Evolutionary conservation across 345 rosid genomes (phyloP), one percentile per base, ranked within the genome.

Genomic region (Diplotaxis tenuifolia): DNA sequence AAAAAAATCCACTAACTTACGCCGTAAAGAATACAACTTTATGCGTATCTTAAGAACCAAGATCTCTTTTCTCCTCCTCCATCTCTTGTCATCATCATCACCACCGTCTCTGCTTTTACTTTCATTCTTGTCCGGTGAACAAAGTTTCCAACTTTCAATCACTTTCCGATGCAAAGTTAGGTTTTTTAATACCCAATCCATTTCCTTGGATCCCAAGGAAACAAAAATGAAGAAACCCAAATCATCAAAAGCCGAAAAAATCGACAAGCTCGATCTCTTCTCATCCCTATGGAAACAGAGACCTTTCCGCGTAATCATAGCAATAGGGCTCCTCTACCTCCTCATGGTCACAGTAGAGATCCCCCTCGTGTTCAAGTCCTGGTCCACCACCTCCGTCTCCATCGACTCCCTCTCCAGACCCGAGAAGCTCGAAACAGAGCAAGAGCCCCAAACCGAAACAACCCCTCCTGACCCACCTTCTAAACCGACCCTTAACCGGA

Each of bases 381-480:
- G 84, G 57, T 42, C 50, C 47, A 9, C 47, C 32, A 65, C 71
- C 73, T 72, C 88, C 22, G 64, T 84, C 22, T 78, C 92, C 28
- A 82, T 75, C 27, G 96, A 87, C 27, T 59, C 85, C 38, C 52
- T 84, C 3, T 45, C 87, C 18, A 86, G 84, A n/a, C 82, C 70
- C 27, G 65, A 63, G 34, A 60, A 57, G 49, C 96, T 90, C 77
- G 76, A 83, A 12, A 85, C 74, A 83, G 83, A 86, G 56, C 76
- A 76, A 45, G 86, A 85, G 59, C 74, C 81, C 36, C 73, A 75
- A 23, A 73, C 80, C 28, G 78, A 65, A 16, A 70, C 55, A 15
- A 83, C 88, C 53, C 96, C 96, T 2, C 96, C 96, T 2, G 60
- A 74, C 54, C 95, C 94, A 9, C 91, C 97, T 9, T 61, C 74